Evolutionary conservation across 192 early-diverging fungal genomes (phyloP), one percentile per base, ranked within the genome.

Genomic region (Kickxella alabastrina): DNA sequence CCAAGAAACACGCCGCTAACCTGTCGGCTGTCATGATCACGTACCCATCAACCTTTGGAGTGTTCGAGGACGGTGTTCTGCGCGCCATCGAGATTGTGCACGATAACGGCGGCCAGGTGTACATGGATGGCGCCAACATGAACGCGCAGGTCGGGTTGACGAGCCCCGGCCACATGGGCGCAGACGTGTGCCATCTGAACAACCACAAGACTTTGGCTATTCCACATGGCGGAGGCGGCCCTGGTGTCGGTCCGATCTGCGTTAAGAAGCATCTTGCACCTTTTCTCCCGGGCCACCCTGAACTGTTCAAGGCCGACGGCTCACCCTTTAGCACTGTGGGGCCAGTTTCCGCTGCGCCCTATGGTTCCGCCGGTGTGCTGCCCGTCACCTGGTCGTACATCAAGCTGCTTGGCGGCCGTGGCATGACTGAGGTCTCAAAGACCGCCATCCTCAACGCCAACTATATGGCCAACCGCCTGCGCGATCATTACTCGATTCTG

Each of bases 191-290:
- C 79, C 96, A 99, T 67, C 80, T 99, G 77, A 99, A 99, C 85
- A 81, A 95, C 74, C 96, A 99, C 87, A 99, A 99, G 87, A 97
- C 96, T 17, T 91, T 97, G 79, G 93, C 87, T 47, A 97, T 99
- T 64, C 96, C 96, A 6, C 96, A 99, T 66, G 96, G 96, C 66
- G 96, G 96, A 43, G 96, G 96, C 72, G 96, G 96, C 36, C 96
- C 96, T 10, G 96, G 96, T 50, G 90, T 99, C 82, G 95, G 95
- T 24, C 93, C 93, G 9, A 94, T 98, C 59, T 90, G 89, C 69
- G 92, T 93, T 63, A 92, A 92, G 78, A 51, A 86, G 19, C 93
- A 96, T 67, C 68, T 99, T 52, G 81, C 81, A 10, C 91, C 92
- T 46, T 96, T 89, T 82, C 80, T 99, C 12, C 97, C 97, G 10